Conservation (phyloP, 352 stramenopile species). For the Phytophthora nicotianae region DNA sequence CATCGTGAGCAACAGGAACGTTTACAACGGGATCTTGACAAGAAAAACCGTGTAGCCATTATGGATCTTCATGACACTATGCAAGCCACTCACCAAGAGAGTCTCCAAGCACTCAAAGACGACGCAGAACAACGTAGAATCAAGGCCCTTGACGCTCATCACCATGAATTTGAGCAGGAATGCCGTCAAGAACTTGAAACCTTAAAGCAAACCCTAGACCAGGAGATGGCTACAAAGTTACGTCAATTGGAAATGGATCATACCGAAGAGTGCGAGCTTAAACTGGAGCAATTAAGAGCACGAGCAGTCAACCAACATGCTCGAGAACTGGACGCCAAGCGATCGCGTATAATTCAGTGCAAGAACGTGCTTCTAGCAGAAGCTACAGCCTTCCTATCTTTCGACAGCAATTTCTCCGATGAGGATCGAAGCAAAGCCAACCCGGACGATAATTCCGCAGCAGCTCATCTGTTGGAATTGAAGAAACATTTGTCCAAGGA, state of each 20-base stretch:
- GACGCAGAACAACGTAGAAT: constrained; percentile 31
- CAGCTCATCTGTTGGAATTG: constrained; percentile 42
- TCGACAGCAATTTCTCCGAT: constrained; percentile 23
- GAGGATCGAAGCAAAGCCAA: constrained; percentile 9
- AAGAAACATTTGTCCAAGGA: constrained; percentile 54
- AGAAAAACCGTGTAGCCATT: constrained; percentile 48
- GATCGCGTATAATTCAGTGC: constrained; percentile 49
- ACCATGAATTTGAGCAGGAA: constrained; percentile 36
- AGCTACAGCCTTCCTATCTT: constrained; percentile 43
- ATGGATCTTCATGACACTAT: constrained; percentile 60
- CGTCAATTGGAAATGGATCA: constrained; percentile 52
- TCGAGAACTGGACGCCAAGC: constrained; percentile 50
- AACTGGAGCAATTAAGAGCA: constrained; percentile 40
- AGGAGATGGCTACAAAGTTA: constrained; percentile 43
- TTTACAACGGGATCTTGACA: constrained; percentile 47
- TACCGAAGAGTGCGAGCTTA: constrained; percentile 40
- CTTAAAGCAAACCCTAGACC: constrained; percentile 48
- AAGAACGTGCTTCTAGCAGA: constrained; percentile 51
- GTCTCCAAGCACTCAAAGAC: constrained; percentile 32
- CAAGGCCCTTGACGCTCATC: constrained; percentile 22
- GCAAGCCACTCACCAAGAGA: constrained; percentile 34
- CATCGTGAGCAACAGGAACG: constrained; percentile 48
- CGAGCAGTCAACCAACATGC: constrained; percentile 37
- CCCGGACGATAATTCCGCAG: constrained; percentile 26
- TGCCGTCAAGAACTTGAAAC: constrained; percentile 41